Evolutionary conservation across 345 rosid genomes (phyloP), one percentile per base, ranked within the genome.

Genomic region (Sapria himalayana): DNA sequence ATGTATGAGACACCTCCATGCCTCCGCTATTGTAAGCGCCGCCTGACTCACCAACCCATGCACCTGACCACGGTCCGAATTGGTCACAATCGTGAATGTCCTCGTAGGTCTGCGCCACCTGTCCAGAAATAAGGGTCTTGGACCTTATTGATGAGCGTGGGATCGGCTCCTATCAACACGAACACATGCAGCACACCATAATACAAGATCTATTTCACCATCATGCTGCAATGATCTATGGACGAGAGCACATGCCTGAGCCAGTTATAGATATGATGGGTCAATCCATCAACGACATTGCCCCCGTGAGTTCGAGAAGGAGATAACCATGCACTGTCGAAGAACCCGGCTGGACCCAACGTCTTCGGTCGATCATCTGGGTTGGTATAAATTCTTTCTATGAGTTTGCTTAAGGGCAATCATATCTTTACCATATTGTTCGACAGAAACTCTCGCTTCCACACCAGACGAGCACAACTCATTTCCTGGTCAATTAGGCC

Each of bases 1-100:
- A 78, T n/a, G 71, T 62, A 37, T 59, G 63, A 0, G 75, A 67
- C 4, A 78, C 80, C 25, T 65, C 61, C 49, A 60, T 72, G 43
- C 84, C 70, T 7, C 92, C 84, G 29, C 80, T 71, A 34, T 74
- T 78, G 37, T 60, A 74, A 48, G 78, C 77, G 32, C 84, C 80
- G 25, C 77, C 77, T 5, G 84, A 25, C 62, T 78, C 92, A 3
- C 80, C 70, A 33, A 78, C 71, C 78, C 84, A 78, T 0, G 77
- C 49, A 9, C 53, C 62, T 5, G 73, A 32, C 73, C 77, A 66
- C 1, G 78, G 73, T 1, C 70, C 78, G 4, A 50, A 60, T 15
- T 45, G 29, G 17, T 54, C 24, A 3, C 45, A 42, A 0, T 27
- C 25, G 14, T 34, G 14, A 2, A 65, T 17, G 15, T 74, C 73